These are phyloP conservation scores for Neocallimastix lanati DNA, from an alignment of 192 early-diverging fungal species.

Conservation along the genomic window DNA sequence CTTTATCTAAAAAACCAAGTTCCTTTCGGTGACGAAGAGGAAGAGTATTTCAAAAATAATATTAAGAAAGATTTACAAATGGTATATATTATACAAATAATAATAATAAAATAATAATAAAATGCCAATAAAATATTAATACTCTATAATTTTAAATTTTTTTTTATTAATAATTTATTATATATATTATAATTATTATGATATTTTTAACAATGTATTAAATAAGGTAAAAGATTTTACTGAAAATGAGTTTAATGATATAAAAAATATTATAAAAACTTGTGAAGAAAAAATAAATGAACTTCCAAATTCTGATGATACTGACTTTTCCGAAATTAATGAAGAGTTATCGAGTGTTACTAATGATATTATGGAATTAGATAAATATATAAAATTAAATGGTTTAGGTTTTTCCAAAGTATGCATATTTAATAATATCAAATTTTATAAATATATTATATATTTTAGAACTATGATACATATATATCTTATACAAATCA, in stretches of 20 bases:
- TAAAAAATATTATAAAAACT: background rate
- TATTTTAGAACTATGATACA: no score
- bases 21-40: background rate
- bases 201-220: no score
- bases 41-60: background rate
- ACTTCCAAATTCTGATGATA: background rate
- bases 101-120: no score
- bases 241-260: background rate
- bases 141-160: no score
- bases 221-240: background rate
- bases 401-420: background rate
- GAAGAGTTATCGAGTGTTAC: background rate
- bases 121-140: no score
- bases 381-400: background rate
- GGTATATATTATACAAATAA: background rate
- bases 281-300: background rate
- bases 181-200: background rate
- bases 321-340: background rate
- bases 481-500: no score
- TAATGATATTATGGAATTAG: background rate
- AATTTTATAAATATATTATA: no score
- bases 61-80: background rate
- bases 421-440: background rate
- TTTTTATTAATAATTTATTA: no score
- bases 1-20: background rate